Conservation (phyloP, 2,329 filamentous ascomycete genomes). For the Neofusicoccum sp. region DNA sequence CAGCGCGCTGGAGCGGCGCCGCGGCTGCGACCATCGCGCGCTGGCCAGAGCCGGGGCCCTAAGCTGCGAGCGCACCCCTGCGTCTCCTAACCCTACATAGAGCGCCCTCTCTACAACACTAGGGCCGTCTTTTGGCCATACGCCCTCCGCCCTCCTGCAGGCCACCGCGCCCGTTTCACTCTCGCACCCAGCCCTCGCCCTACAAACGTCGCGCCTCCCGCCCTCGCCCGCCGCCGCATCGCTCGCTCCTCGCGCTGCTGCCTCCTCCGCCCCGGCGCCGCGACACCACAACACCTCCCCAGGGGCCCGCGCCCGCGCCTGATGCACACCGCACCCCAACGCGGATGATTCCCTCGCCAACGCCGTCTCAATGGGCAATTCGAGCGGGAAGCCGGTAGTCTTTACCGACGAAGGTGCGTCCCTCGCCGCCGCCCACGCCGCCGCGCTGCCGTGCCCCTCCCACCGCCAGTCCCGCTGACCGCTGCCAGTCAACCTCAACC, state of each 20-base stretch:
- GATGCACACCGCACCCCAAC: conserved; percentile 17
- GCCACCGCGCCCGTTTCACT: conserved; percentile 20
- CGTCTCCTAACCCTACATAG: conserved; percentile 10
- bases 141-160: conserved; percentile 18
- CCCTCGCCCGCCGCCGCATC: conserved; percentile 3
- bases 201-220: conserved; percentile 19
- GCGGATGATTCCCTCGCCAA: conserved; percentile 20
- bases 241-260: conserved; percentile 11
- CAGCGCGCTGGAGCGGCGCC: conserved; percentile 14
- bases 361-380: conserved; percentile 76
- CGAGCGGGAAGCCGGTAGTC: conserved; percentile 89
- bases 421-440: neutral
- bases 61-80: conserved; percentile 11
- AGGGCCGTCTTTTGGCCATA: conserved; percentile 20
- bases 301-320: neutral
- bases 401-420: conserved; percentile 87
- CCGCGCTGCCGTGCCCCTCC: conserved; percentile 6
- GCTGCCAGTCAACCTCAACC: conserved; percentile 84
- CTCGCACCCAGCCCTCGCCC: conserved; percentile 17
- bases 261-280: neutral
- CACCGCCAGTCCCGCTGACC: conserved; percentile 25
- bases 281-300: neutral
- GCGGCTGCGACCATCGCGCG: conserved; percentile 17
- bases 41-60: conserved; percentile 15
- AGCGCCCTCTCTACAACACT: conserved; percentile 19